These are phyloP conservation scores for Gossypium laxum DNA, from an alignment of 441 rosid species.

Conservation along the genomic window DNA sequence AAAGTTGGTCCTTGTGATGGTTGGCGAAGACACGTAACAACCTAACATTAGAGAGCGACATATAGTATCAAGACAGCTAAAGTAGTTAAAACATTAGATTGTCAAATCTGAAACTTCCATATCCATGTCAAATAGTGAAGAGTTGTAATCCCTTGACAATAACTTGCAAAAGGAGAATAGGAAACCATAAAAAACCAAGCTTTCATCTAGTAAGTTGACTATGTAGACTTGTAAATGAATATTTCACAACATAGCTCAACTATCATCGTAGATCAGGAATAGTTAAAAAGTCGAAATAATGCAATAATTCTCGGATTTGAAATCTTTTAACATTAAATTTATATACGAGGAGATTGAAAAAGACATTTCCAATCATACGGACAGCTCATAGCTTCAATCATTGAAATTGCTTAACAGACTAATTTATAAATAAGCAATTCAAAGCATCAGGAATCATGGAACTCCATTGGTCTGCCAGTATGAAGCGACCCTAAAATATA, in stretches of 20 bases:
- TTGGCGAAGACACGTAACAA: constrained; percentile 88
- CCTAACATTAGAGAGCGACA: constrained; percentile 33
- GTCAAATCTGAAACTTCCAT: background rate
- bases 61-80: background rate
- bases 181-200: background rate
- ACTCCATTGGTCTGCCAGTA: background rate
- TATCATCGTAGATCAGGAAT: background rate
- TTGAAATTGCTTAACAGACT: background rate
- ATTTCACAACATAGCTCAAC: no score
- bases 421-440: background rate
- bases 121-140: background rate
- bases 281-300: background rate
- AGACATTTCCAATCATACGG: background rate
- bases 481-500: background rate
- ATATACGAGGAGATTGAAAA: background rate
- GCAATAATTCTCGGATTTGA: background rate
- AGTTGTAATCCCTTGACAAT: background rate
- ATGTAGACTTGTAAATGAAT: background rate
- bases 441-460: background rate
- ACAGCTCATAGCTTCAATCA: background rate
- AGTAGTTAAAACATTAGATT: background rate
- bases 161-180: background rate
- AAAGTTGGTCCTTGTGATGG: constrained; percentile 99
- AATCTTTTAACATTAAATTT: background rate
- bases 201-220: background rate